Base-by-base conservation (phyloP, 1,284 basidiomycete species). In the Ganoderma resinaceum region DNA sequence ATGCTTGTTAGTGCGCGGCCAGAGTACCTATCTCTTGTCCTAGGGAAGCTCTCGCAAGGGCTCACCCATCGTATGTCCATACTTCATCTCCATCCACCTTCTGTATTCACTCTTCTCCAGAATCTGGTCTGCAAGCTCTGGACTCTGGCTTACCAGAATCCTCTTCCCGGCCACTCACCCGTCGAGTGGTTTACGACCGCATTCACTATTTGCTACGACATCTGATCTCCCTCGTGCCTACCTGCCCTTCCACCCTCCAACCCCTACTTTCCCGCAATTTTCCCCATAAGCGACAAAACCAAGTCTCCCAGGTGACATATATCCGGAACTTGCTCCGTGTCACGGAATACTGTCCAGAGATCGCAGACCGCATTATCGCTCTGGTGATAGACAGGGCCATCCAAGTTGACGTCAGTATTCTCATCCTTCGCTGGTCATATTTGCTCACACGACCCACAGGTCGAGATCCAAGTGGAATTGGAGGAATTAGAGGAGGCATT, bases 381-480 rank as follows among this genome's bases (percentile, higher is more conserved):
- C 90, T 92, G 0, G 93, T 98, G 52, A 87, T 99, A 20, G 96
- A 98, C 78, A 89, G 95, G 20, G 94, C 96, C 57, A 91, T 99
- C 49, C 92, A 97, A 79, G 95, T 99, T 68, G 98, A 99, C 79
- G 97, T 97, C 77, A 71, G 93, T 85, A 18, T 7, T 18, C 1
- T n/a, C 23, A 8, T 57, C n/a, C 5, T 40, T n/a, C n/a, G 2
- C 6, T 43, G 3, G 2, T 26, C 20, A n/a, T n/a, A 31, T 58
- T 58, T 68, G 65, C 58, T 62, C 59, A 59, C 8, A 69, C 74
- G 61, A 31, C 14, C 26, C 38, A 0, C 74, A 96, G 95, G 95
- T 99, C 58, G 97, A 99, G 81, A 98, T 99, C 62, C 97, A 98
- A 80, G 93, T 97, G 26, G 96, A 97, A 76, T 79, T 97, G 2